Evolutionary conservation across 2,329 filamentous ascomycete species (phyloP).

Genomic region (Cucurbitaria berberidis): DNA sequence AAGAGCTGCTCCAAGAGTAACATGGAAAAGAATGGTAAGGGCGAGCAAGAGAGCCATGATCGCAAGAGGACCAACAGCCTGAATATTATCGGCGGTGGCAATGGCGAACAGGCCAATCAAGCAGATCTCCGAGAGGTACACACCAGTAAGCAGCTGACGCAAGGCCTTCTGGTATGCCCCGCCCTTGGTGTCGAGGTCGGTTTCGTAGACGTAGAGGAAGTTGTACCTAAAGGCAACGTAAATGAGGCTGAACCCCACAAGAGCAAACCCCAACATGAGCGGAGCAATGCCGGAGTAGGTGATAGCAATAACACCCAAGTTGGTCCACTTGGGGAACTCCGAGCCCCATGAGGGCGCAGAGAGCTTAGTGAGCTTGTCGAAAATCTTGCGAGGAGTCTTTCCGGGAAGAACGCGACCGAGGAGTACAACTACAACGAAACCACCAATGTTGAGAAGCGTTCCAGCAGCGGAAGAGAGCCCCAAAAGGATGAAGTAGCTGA

Average conservation of each 20-base stretch:
- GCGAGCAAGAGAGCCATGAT: slow-evolving; percentile 52
- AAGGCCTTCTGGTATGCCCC: slow-evolving; percentile 55
- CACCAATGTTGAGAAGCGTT: slow-evolving; percentile 74
- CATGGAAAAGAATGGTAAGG: slow-evolving; percentile 51
- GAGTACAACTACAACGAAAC: slow-evolving; percentile 82
- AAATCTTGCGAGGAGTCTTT: slow-evolving; percentile 56
- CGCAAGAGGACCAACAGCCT: slow-evolving; percentile 50
- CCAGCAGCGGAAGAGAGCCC: slow-evolving; percentile 57
- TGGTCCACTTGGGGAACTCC: slow-evolving; percentile 56
- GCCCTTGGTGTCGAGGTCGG: slow-evolving; percentile 55
- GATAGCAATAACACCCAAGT: slow-evolving; percentile 53
- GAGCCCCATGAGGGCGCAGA: slow-evolving; percentile 54
- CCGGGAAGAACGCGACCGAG: slow-evolving; percentile 68
- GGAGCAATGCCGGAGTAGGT: slow-evolving; percentile 58
- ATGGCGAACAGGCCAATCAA: slow-evolving; percentile 57
- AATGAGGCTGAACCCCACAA: slow-evolving; percentile 52
- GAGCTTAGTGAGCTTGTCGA: slow-evolving; percentile 52
- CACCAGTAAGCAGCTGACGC: slow-evolving; percentile 54
- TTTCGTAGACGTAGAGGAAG: slow-evolving; percentile 57
- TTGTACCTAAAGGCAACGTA: slow-evolving; percentile 59
- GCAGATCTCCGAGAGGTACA: slow-evolving; percentile 57
- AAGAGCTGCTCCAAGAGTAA: slow-evolving; percentile 44
- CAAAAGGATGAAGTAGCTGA: slow-evolving; percentile 92
- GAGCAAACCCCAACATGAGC: slow-evolving; percentile 55
- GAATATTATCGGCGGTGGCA: slow-evolving; percentile 40